Evolutionary conservation across 2,329 filamentous ascomycete species (phyloP), one percentile per base, ranked within the genome.

Genomic region (Aureobasidium musti): DNA sequence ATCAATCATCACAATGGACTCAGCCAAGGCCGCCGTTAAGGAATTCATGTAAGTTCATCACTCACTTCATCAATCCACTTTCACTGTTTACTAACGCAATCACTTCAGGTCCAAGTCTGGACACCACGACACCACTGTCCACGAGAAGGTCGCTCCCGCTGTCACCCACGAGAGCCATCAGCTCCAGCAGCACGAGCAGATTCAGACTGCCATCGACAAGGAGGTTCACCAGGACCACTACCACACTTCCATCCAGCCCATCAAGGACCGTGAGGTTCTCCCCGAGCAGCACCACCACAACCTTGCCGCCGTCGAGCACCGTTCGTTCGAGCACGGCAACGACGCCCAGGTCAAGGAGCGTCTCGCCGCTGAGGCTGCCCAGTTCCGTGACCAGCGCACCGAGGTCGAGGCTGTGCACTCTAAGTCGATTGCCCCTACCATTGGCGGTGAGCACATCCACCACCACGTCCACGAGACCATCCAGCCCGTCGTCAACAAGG

Each of bases 161-260:
- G 82, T 90, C 2, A 81, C 82, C 5, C 81, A 89, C 21, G 87
- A 91, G 77, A 81, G 82, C 1, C 76, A 90, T 52, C 83, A 81
- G 67, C 84, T 84, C 50, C 82, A 84, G n/a, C 76, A 82, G 47
- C 87, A 89, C 65, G 86, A 91, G 73, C 77, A 87, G n/a, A 71
- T 85, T 11, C 82, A 80, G 23, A 88, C 85, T 1, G 88, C 86
- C 7, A 76, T 91, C 30, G 87, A 91, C 73, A 85, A 84, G 70
- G 89, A 91, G 71, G 79, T 90, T 4, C 88, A 91, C 73, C 88
- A 90, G 49, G 86, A 91, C 67, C 89, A 91, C 72, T 86, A 90
- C 75, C 87, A 91, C 75, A 89, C 87, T 54, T 87, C 86, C 0
- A 78, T 90, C 0, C 88, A 90, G 75, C 88, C 88, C 0, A 77